Conservation (phyloP, 2,329 filamentous ascomycete species). For the Xylariaceae sp. region DNA sequence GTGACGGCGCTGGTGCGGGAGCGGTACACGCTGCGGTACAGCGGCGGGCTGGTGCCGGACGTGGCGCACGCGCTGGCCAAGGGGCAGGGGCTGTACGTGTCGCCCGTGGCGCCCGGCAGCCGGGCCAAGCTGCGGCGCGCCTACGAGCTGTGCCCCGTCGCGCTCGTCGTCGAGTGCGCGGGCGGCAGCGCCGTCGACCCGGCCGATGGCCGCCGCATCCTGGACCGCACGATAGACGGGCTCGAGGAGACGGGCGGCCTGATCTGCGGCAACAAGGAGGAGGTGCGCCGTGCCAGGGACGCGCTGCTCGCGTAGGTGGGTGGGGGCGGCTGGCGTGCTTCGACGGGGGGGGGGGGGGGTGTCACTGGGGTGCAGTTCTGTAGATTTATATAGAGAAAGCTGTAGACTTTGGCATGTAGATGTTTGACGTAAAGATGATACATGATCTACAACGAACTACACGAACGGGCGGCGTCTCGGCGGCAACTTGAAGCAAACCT, state of each 20-base stretch:
- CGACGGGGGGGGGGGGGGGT: no score
- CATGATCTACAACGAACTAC: no score
- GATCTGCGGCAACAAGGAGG: constrained; percentile 37
- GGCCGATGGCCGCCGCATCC: constrained; percentile 30
- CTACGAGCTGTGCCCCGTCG: constrained; percentile 54
- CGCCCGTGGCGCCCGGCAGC: constrained; percentile 43
- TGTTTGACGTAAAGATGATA: no score
- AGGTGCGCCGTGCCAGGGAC: background rate
- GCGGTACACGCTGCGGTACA: constrained; percentile 53
- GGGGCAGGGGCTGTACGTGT: constrained; percentile 54
- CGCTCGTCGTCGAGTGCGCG: constrained; percentile 52
- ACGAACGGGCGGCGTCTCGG: no score
- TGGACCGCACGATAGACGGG: constrained; percentile 29
- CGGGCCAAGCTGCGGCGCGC: constrained; percentile 50
- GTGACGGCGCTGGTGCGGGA: constrained; percentile 41
- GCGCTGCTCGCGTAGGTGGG: background rate
- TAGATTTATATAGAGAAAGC: no score
- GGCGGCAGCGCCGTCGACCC: constrained; percentile 50
- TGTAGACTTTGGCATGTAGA: no score
- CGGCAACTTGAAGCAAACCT: no score
- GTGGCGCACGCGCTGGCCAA: constrained; percentile 52
- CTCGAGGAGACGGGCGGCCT: constrained; percentile 44
- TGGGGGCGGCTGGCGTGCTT: no score
- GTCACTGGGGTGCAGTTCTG: no score
- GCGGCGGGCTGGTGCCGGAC: constrained; percentile 54